Percentiles rank a stretch among this genome's conserved stretches.
These are phyloP conservation scores for Ogataea parapolymorpha DNA, from an alignment of 805 yeast genomes.

Conservation along the genomic window DNA sequence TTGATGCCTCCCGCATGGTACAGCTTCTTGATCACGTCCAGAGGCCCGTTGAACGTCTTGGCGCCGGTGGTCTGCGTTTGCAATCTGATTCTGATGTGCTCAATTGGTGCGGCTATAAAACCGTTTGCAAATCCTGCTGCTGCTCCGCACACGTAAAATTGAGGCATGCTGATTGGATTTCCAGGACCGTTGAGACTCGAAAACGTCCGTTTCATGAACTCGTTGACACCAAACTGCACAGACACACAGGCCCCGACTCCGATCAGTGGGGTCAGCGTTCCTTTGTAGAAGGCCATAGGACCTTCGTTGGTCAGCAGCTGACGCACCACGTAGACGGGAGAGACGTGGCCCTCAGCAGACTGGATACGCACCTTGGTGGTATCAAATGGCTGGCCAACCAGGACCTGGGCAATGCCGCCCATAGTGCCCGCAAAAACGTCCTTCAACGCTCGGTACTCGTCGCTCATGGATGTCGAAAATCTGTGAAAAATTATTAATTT, in stretches of 20 bases:
- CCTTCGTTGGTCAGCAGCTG: conserved; percentile 79
- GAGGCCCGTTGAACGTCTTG: conserved; percentile 62
- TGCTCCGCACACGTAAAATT: conserved; percentile 79
- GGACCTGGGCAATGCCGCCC: conserved; percentile 95
- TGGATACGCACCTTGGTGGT: conserved; percentile 92
- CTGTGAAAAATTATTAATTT: conserved; percentile 7
- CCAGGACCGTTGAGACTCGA: conserved; percentile 39
- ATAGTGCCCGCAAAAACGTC: conserved; percentile 89
- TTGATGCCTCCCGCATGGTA: conserved; percentile 48
- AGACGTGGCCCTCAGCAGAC: conserved; percentile 74
- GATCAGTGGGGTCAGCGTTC: conserved; percentile 86
- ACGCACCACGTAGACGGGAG: conserved; percentile 71
- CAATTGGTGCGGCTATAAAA: conserved; percentile 88
- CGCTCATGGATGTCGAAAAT: conserved; percentile 1
- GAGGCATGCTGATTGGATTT: conserved; percentile 49
- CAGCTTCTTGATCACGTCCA: conserved; percentile 64
- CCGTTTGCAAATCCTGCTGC: conserved; percentile 94
- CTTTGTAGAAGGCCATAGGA: conserved; percentile 81
- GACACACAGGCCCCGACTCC: conserved; percentile 99
- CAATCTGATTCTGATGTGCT: conserved; percentile 88
- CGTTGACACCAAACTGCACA: conserved; percentile 93
- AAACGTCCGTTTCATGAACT: conserved; percentile 84
- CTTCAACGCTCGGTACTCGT: conserved; percentile 49
- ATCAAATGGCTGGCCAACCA: conserved; percentile 95
- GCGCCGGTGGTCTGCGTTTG: conserved; percentile 74